phyloP scores from a whole-genome alignment of 2,329 filamentous ascomycete species.

The Neopestalotiopsis clavispora region DNA sequence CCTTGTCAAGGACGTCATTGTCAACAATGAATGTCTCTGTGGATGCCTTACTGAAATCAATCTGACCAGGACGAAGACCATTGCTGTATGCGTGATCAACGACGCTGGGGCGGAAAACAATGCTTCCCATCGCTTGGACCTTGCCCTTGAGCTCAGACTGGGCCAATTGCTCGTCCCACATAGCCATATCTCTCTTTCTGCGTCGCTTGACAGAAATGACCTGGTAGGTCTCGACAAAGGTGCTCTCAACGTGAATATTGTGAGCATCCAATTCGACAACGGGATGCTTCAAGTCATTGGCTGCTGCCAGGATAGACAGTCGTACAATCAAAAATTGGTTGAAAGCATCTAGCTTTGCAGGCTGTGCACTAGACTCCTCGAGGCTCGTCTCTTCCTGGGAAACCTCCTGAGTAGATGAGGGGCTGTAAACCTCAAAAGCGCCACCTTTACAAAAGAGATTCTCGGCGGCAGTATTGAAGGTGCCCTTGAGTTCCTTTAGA shows the following conservation, averaged over 20 bases:
- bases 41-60: slow-evolving; percentile 28
- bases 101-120: slow-evolving; percentile 47
- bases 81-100: slow-evolving; percentile 56
- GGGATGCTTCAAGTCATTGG: slow-evolving; percentile 36
- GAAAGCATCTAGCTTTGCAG: slow-evolving; percentile 46
- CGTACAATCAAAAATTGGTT: slow-evolving; percentile 46
- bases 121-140: slow-evolving; percentile 49
- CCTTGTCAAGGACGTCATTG: slow-evolving; percentile 52
- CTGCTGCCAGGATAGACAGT: slow-evolving; percentile 43
- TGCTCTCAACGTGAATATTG: slow-evolving; percentile 45
- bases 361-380: slow-evolving; percentile 20
- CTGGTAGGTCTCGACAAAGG: slow-evolving; percentile 64
- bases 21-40: slow-evolving; percentile 69
- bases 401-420: slow-evolving; percentile 26
- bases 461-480: slow-evolving; percentile 80
- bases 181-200: slow-evolving; percentile 42
- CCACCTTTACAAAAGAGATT: slow-evolving; percentile 62
- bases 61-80: slow-evolving; percentile 37
- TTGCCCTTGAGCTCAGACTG: slow-evolving; percentile 24
- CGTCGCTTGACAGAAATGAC: slow-evolving; percentile 58
- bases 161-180: slow-evolving; percentile 20
- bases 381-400: neutral
- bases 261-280: slow-evolving; percentile 28
- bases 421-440: slow-evolving; percentile 29
- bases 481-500: slow-evolving; percentile 66